A percentile compares a stretch with the other conserved stretches of the same genome.
Conservation (phyloP, 2,329 filamentous ascomycete species). For the Aspergillus tanneri region DNA sequence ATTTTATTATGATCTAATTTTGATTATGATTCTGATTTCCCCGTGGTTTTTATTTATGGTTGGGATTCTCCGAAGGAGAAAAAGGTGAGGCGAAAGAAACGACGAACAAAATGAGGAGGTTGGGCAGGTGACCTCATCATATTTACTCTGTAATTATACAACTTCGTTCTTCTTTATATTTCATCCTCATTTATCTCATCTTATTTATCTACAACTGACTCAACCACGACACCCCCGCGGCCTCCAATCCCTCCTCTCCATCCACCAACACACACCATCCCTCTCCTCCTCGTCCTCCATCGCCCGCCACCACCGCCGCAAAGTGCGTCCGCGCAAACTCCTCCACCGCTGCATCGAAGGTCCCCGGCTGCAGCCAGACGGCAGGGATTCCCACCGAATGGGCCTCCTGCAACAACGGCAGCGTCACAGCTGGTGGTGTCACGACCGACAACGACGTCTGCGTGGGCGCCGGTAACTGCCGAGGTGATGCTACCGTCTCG, state of each 20-base stretch:
- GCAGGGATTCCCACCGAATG: slow-evolving; percentile 69
- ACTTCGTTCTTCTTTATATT: neutral
- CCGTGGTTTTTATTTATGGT: neutral
- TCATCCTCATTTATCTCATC: neutral
- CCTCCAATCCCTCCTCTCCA: slow-evolving; percentile 61
- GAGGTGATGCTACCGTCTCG: slow-evolving; percentile 64
- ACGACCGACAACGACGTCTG: slow-evolving; percentile 81
- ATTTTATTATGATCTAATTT: slow-evolving; percentile 18
- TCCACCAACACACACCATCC: slow-evolving; percentile 89
- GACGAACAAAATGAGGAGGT: slow-evolving; percentile 6
- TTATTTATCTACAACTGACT: slow-evolving; percentile 36
- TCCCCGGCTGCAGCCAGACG: slow-evolving; percentile 90
- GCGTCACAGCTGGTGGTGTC: slow-evolving; percentile 77
- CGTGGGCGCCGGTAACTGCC: slow-evolving; percentile 62
- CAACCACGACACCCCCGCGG: slow-evolving; percentile 56
- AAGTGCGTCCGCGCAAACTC: slow-evolving; percentile 69
- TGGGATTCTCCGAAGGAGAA: neutral
- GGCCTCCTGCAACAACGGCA: slow-evolving; percentile 72
- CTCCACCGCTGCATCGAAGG: slow-evolving; percentile 74
- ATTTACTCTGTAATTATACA: neutral
- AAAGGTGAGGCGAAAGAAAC: slow-evolving; percentile 1
- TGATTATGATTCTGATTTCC: neutral
- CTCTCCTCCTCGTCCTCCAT: slow-evolving; percentile 65
- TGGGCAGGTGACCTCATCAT: slow-evolving; percentile 6
- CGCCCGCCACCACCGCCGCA: slow-evolving; percentile 64